A percentile compares a stretch with the other conserved stretches of the same genome.
These are phyloP conservation scores for Talaromyces sp. DNA, from an alignment of 2,329 filamentous ascomycete genomes.

Conservation along the genomic window DNA sequence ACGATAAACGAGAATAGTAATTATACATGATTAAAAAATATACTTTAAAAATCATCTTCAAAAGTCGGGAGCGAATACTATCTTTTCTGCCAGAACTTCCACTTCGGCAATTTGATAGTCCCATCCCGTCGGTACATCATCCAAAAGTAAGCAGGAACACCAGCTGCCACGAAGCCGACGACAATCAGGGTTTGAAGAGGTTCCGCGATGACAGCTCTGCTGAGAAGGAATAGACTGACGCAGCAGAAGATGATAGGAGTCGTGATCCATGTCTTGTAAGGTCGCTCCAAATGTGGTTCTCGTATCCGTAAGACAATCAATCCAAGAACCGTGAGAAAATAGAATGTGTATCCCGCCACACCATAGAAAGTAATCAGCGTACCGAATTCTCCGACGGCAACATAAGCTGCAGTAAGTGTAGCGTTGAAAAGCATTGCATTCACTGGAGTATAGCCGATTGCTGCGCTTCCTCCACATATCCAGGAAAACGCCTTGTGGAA, in stretches of 20 bases:
- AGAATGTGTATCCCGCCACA: conserved; percentile 94
- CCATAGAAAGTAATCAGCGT: conserved; percentile 96
- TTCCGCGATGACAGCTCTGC: conserved; percentile 82
- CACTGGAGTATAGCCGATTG: conserved; percentile 89
- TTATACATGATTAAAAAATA: neutral
- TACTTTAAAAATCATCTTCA: neutral
- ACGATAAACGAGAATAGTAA: conserved; percentile 1
- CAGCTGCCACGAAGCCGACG: conserved; percentile 75
- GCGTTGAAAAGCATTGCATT: conserved; percentile 84
- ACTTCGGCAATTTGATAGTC: conserved; percentile 31
- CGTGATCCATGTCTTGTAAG: conserved; percentile 94
- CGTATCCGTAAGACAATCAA: conserved; percentile 84
- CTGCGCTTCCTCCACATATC: conserved; percentile 71
- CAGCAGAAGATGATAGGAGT: conserved; percentile 99
- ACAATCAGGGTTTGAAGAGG: conserved; percentile 88
- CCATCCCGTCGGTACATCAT: conserved; percentile 66
- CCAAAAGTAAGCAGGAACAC: conserved; percentile 86
- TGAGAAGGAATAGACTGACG: conserved; percentile 87
- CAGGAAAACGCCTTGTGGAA: conserved; percentile 57
- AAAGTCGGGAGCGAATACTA: neutral
- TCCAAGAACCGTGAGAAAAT: conserved; percentile 91
- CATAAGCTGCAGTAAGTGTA: conserved; percentile 69
- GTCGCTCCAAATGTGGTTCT: conserved; percentile 82
- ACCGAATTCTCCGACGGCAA: conserved; percentile 82
- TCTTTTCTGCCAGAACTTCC: conserved; percentile 46